These are phyloP conservation scores for Vitis hybrid DNA, from an alignment of 177 flowering plant species.

Conservation along the genomic window DNA sequence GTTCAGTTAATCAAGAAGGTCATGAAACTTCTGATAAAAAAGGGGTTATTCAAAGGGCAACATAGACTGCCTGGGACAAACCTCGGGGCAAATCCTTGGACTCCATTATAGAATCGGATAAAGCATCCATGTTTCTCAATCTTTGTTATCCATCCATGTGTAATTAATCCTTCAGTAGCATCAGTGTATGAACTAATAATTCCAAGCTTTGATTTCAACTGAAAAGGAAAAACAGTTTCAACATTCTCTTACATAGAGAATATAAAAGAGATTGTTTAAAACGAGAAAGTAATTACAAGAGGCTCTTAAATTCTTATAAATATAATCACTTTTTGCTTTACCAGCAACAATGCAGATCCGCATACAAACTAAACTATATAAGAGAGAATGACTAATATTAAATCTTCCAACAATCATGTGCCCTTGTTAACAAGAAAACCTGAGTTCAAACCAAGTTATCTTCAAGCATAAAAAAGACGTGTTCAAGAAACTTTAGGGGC, in stretches of 20 bases:
- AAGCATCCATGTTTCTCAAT: constrained; percentile 92
- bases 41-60: not conserved
- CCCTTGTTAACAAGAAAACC: too few species aligned
- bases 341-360: too few species aligned
- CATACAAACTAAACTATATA: too few species aligned
- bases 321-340: not conserved
- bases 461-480: too few species aligned
- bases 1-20: too few species aligned
- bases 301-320: not conserved
- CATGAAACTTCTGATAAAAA: not conserved
- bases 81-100: constrained; percentile 94
- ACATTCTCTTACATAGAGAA: not conserved
- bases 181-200: constrained; percentile 84
- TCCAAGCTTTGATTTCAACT: constrained; percentile 87
- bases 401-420: too few species aligned
- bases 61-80: constrained; percentile 16
- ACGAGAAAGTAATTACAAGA: too few species aligned
- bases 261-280: not conserved
- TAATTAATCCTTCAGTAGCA: constrained; percentile 72
- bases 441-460: too few species aligned
- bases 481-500: too few species aligned
- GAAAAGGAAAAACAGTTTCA: constrained; percentile 12
- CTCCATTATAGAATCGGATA: constrained; percentile 95
- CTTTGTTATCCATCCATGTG: constrained; percentile 98
- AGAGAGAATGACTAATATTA: too few species aligned